These are phyloP conservation scores for Trifolium dubium DNA, from an alignment of 306 rosid genomes.

Conservation along the genomic window DNA sequence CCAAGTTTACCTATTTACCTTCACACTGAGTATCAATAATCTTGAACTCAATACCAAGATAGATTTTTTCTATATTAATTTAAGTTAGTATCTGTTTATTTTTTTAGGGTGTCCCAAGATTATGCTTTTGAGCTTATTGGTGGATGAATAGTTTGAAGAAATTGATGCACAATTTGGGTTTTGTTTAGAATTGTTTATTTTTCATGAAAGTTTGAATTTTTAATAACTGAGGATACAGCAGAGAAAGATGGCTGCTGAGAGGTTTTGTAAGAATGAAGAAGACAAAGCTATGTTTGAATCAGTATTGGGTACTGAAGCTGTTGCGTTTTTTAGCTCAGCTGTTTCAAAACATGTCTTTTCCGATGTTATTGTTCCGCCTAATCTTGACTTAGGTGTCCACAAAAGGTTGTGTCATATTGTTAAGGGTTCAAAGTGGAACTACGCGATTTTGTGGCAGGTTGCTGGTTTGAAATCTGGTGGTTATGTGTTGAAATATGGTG, in stretches of 20 bases:
- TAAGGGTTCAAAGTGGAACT: slow-evolving; percentile 74
- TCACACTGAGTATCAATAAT: too few species aligned
- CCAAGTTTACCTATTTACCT: not conserved
- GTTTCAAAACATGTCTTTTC: slow-evolving; percentile 63
- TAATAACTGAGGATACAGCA: slow-evolving; percentile 35
- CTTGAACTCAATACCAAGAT: too few species aligned
- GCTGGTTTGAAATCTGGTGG: slow-evolving; percentile 77
- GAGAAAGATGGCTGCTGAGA: slow-evolving; percentile 65
- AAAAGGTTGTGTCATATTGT: slow-evolving; percentile 67
- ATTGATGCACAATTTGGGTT: slow-evolving; percentile 10
- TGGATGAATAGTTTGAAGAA: slow-evolving; percentile 5
- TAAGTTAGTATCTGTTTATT: slow-evolving; percentile 11
- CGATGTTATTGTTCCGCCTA: slow-evolving; percentile 48
- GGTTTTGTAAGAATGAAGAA: slow-evolving; percentile 74
- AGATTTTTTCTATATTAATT: not conserved
- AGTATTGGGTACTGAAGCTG: slow-evolving; percentile 82
- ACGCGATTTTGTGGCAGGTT: slow-evolving; percentile 83
- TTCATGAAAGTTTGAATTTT: not conserved
- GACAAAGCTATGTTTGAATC: slow-evolving; percentile 79
- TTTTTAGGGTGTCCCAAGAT: slow-evolving; percentile 12
- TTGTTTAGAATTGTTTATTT: not conserved
- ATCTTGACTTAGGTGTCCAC: slow-evolving; percentile 54
- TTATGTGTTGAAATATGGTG: slow-evolving; percentile 76
- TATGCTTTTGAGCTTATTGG: slow-evolving; percentile 31
- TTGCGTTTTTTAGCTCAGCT: slow-evolving; percentile 64